Evolutionary conservation across 2,329 filamentous ascomycete species (phyloP), one percentile per base, ranked within the genome.

Genomic region (Leptographium wingfieldii): DNA sequence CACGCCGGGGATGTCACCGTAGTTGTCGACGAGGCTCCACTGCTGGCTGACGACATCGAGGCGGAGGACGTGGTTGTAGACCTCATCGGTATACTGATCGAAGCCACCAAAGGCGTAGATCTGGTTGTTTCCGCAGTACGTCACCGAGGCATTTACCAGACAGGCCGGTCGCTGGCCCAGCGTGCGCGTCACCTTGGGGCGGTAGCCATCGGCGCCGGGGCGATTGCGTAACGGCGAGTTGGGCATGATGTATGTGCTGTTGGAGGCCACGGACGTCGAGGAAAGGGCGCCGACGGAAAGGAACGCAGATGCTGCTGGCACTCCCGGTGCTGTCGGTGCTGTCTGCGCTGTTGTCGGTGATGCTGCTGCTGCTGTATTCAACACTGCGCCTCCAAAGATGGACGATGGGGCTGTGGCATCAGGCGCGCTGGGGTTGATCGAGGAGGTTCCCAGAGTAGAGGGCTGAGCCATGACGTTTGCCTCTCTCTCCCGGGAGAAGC

Each of bases 71-170:
- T 99, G 94, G 70, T 99, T 99, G 75, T 99, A 99, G 22, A 99
- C 89, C 76, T 99, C 94, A 71, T 99, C 94, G 0, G 94, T 99
- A 70, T 96, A 97, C 73, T 97, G 92, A 70, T 99, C 94, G 69
- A 99, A 99, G 22, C 94, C 94, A 52, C 94, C 94, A 77, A 99
- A 99, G 12, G 92, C 94, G 73, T 95, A 97, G 67, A 99, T 97
- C 73, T 94, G 86, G 71, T 97, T 94, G 74, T 96, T 94, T 62
- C 92, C 92, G 69, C 94, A 96, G 72, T 96, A 96, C n/a, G 94
- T 99, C 62, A 97, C 92, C 0, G 94, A 97, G 58, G 94, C 94
- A 77, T 99, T 99, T 66, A 99, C 92, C 56, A 99, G 80, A 70
- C 92, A 97, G 43, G 94, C 92, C 46, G 94, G 94, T 65, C 92